Percentiles rank a stretch among this genome's conserved stretches.
Evolutionary conservation across 768 basidiomycete genomes (phyloP).

Genomic region (Trametes cubensis): DNA sequence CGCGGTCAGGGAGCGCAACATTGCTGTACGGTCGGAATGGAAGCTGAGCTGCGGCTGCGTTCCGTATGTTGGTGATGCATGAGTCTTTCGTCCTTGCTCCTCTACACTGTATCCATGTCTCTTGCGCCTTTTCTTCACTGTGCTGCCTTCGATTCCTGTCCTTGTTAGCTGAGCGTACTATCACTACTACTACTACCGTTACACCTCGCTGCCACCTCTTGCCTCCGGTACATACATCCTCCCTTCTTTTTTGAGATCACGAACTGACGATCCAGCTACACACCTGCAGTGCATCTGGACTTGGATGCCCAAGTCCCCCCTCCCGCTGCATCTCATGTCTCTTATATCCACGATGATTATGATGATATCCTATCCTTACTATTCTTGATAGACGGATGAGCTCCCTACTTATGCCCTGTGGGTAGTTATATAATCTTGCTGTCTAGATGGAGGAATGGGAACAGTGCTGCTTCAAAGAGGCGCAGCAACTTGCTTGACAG

Average conservation of each 20-base stretch:
- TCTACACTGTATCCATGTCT: neutral
- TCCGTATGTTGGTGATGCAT: neutral
- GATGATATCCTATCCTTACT: constrained; percentile 26
- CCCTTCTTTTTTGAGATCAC: constrained; percentile 22
- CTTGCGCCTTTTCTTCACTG: neutral
- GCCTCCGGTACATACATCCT: constrained; percentile 11
- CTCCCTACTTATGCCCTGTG: neutral
- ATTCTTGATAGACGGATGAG: constrained; percentile 4
- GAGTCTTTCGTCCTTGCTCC: neutral
- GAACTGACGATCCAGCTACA: constrained; percentile 31
- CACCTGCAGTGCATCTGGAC: constrained; percentile 18
- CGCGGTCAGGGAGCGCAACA: constrained; percentile 31
- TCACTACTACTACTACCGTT: neutral
- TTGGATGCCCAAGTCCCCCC: constrained; percentile 9
- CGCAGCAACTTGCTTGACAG: too few species aligned
- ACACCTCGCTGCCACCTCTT: neutral
- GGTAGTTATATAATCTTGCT: too few species aligned
- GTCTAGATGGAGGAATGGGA: too few species aligned
- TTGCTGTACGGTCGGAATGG: constrained; percentile 21
- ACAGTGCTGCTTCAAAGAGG: too few species aligned
- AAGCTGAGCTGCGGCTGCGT: constrained; percentile 2
- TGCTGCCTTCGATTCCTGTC: neutral
- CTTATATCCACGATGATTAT: constrained; percentile 28
- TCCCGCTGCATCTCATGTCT: constrained; percentile 24
- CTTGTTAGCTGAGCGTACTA: constrained; percentile 13